phyloP scores from a whole-genome alignment of 2,329 filamentous ascomycete genomes.

The Fusarium neocosmosporiellum region DNA sequence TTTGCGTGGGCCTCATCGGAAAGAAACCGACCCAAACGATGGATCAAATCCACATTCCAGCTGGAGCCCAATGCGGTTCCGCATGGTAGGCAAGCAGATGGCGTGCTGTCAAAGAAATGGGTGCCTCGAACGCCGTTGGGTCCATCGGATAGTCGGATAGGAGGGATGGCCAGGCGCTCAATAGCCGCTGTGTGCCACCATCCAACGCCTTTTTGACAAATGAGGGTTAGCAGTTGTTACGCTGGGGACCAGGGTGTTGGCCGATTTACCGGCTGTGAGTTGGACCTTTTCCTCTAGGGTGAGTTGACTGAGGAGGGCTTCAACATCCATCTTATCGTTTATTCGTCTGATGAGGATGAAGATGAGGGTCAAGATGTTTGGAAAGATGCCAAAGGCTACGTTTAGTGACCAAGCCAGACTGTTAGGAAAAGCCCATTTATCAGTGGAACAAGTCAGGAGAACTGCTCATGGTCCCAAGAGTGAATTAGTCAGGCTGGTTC shows the following conservation, averaged over 20 bases:
- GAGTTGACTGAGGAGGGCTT: constrained; percentile 21
- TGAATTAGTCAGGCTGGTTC: not conserved
- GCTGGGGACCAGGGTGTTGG: not conserved
- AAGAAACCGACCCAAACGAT: constrained; percentile 22
- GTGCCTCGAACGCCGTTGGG: constrained; percentile 38
- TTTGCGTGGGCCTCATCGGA: constrained; percentile 56
- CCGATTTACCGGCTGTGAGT: constrained; percentile 17
- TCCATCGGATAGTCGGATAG: constrained; percentile 28
- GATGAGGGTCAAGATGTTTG: no score
- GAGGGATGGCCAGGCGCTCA: constrained; percentile 23
- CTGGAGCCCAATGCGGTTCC: constrained; percentile 30
- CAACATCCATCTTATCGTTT: constrained; percentile 22
- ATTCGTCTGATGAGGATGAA: not conserved
- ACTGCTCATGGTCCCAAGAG: not conserved
- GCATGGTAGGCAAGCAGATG: constrained; percentile 35
- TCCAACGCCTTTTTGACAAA: constrained; percentile 12
- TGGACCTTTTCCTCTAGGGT: constrained; percentile 30
- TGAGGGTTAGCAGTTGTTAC: not conserved
- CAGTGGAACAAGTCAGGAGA: not conserved
- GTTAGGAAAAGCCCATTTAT: not conserved
- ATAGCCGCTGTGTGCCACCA: constrained; percentile 35
- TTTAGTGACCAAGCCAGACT: not conserved
- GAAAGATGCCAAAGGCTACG: not conserved
- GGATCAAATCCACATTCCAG: constrained; percentile 21
- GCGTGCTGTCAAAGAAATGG: constrained; percentile 38